Conservation (phyloP, 345 rosid species). For the Carallia pectinifolia region DNA sequence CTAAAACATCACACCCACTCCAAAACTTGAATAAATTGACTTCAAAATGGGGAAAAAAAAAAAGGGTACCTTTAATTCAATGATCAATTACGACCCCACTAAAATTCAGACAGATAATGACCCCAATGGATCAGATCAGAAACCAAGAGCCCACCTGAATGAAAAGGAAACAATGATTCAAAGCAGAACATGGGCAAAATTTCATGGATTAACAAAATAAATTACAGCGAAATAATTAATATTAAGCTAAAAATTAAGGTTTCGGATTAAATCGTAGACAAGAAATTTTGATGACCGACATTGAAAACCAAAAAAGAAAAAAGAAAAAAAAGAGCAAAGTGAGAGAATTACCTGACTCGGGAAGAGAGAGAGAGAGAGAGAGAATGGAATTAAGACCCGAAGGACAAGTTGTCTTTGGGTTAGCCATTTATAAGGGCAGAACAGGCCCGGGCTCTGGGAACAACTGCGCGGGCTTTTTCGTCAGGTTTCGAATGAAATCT, state of each 20-base stretch:
- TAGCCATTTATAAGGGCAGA: not conserved
- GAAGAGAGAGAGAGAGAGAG: not conserved
- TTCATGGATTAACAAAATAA: too few species aligned
- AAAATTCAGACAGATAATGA: conserved; percentile 5
- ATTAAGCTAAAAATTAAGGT: too few species aligned
- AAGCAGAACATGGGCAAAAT: too few species aligned
- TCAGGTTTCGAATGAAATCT: not conserved
- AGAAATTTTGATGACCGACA: too few species aligned
- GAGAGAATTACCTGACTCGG: too few species aligned
- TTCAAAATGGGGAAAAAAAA: not conserved
- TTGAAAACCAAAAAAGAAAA: not conserved
- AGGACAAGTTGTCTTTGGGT: not conserved
- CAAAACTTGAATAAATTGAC: not conserved
- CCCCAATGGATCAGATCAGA: too few species aligned
- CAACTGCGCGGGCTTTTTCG: not conserved
- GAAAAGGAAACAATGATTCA: too few species aligned
- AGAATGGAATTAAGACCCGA: not conserved
- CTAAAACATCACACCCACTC: not conserved
- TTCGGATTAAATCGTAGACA: too few species aligned
- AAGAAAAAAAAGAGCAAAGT: not conserved
- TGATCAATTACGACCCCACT: not conserved
- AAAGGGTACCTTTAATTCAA: not conserved
- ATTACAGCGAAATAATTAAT: too few species aligned
- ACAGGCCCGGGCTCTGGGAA: too few species aligned
- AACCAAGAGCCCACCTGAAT: too few species aligned